Conservation (phyloP, 805 yeast genomes). For the Starmerella khaoyaiensis region DNA sequence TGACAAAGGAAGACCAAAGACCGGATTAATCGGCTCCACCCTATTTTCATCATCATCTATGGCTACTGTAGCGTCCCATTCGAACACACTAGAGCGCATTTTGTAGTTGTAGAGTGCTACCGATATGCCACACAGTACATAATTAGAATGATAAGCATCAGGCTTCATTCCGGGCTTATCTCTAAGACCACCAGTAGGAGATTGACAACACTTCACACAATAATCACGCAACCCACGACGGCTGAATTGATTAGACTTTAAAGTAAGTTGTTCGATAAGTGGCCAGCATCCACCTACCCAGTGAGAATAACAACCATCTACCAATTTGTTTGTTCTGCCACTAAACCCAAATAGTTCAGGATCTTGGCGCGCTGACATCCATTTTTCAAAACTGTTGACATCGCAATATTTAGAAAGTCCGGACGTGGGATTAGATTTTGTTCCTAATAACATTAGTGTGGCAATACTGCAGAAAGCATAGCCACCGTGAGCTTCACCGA, state of each 20-base stretch:
- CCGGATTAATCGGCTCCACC: constrained; percentile 36
- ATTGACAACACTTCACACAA: constrained; percentile 66
- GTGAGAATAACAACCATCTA: constrained; percentile 90
- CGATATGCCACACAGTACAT: constrained; percentile 64
- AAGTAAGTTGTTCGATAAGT: constrained; percentile 45
- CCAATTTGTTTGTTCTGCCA: constrained; percentile 86
- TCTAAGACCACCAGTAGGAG: constrained; percentile 53
- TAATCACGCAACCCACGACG: constrained; percentile 50
- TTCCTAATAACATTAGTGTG: constrained; percentile 38
- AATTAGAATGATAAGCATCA: constrained; percentile 87
- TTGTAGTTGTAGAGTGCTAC: constrained; percentile 37
- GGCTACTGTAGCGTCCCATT: constrained; percentile 22
- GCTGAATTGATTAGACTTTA: constrained; percentile 1
- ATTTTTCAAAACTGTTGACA: constrained; percentile 38
- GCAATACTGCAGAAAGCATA: constrained; percentile 85
- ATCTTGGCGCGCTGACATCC: constrained; percentile 57
- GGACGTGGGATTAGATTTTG: constrained; percentile 24
- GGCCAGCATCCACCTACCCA: constrained; percentile 83
- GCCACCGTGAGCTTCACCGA: constrained; percentile 93
- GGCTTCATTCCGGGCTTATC: constrained; percentile 78
- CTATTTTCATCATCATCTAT: background rate
- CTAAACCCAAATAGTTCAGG: constrained; percentile 71
- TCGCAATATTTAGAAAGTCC: constrained; percentile 32
- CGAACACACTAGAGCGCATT: constrained; percentile 23
- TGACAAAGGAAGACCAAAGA: constrained; percentile 44